A percentile compares a stretch with the other conserved stretches of the same genome.
These are phyloP conservation scores for Maudiozyma turicensis DNA, from an alignment of 805 yeast species.

Conservation along the genomic window DNA sequence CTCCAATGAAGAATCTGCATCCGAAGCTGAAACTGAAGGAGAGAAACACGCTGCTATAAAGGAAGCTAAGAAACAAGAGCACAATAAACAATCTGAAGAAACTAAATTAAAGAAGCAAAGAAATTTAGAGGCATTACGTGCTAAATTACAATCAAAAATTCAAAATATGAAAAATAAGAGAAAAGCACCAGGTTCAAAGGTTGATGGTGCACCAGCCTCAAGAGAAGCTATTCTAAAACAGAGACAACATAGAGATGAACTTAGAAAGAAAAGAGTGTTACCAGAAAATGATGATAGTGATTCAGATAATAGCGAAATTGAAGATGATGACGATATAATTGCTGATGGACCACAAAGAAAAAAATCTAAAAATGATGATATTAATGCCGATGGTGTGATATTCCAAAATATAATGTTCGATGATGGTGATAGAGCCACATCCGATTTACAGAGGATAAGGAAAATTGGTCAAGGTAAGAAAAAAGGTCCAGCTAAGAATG, in stretches of 20 bases:
- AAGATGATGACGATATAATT: conserved; percentile 6
- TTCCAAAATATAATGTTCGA: conserved; percentile 76
- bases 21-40: conserved; percentile 8
- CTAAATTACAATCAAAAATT: conserved; percentile 71
- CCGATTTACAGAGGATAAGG: conserved; percentile 54
- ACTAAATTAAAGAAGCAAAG: conserved; percentile 35
- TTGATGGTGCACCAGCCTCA: conserved; percentile 72
- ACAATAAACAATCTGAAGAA: conserved; percentile 12
- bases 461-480: conserved; percentile 33
- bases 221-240: conserved; percentile 71
- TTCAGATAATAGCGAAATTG: conserved; percentile 15
- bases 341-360: conserved; percentile 9
- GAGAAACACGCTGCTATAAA: conserved; percentile 2
- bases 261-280: conserved; percentile 29
- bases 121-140: conserved; percentile 56
- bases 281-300: conserved; percentile 30
- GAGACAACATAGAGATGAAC: conserved; percentile 39
- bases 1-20: not conserved
- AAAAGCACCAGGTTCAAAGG: conserved; percentile 83
- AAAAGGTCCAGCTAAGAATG: conserved; percentile 82
- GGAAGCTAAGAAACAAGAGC: conserved; percentile 10
- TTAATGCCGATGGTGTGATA: conserved; percentile 40
- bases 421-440: conserved; percentile 72
- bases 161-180: conserved; percentile 62
- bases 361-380: conserved; percentile 27